Percentiles rank a stretch among this genome's conserved stretches.
Evolutionary conservation across 2,329 filamentous ascomycete species (phyloP).

Genomic region (Cladosporium cucumerinum): DNA sequence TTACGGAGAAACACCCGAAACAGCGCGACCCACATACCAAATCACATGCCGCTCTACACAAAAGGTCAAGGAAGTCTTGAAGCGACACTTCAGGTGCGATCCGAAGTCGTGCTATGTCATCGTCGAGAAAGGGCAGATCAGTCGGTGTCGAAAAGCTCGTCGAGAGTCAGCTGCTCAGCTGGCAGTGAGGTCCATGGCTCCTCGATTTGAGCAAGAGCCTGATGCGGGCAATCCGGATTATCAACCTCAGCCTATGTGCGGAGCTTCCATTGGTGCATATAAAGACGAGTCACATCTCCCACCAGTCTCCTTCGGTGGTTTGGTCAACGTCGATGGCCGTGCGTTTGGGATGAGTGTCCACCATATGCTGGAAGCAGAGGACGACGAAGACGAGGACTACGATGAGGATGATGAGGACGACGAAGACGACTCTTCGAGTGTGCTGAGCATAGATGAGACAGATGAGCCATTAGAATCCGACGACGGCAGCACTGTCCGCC

Average conservation of each 20-base stretch:
- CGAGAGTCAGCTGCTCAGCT: constrained; percentile 10
- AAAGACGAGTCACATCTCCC: constrained; percentile 80
- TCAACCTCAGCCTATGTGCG: constrained; percentile 74
- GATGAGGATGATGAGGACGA: constrained; percentile 39
- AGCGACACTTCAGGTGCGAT: constrained; percentile 68
- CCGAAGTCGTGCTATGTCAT: constrained; percentile 63
- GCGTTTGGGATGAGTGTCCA: constrained; percentile 95
- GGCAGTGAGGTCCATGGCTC: constrained; percentile 12
- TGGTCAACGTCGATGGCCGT: constrained; percentile 79
- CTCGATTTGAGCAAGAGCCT: constrained; percentile 15
- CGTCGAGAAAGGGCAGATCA: constrained; percentile 59
- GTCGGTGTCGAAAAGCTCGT: constrained; percentile 21
- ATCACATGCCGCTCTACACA: constrained; percentile 72
- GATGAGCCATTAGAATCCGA: constrained; percentile 58
- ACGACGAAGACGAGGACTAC: constrained; percentile 51
- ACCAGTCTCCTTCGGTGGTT: constrained; percentile 84
- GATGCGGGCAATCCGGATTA: constrained; percentile 66
- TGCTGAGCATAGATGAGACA: constrained; percentile 48
- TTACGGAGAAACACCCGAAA: constrained; percentile 65
- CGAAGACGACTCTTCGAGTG: constrained; percentile 29
- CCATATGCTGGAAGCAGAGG: constrained; percentile 78
- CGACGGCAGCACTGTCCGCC: constrained; percentile 41
- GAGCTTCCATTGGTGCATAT: constrained; percentile 90
- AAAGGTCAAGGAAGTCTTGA: constrained; percentile 69
- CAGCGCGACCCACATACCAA: constrained; percentile 68